Conservation (phyloP, 2,329 filamentous ascomycete genomes). For the Arthrobotrys musiformis region DNA sequence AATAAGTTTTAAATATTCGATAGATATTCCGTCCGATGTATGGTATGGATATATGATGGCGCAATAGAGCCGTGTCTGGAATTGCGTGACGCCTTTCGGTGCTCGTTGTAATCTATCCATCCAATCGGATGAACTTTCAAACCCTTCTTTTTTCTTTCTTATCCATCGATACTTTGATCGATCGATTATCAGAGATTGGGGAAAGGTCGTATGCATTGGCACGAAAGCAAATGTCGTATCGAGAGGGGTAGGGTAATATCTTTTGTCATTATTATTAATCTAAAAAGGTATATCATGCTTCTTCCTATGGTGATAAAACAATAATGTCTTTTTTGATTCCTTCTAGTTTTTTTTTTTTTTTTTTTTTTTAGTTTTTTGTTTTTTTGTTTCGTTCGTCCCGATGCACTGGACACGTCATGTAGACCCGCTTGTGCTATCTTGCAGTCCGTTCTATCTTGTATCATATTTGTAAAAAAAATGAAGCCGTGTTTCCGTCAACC, state of each 20-base stretch:
- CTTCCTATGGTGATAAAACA: no score
- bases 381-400: background rate
- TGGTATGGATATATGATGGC: no score
- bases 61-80: no score
- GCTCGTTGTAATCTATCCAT: no score
- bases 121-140: background rate
- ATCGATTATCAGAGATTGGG: no score
- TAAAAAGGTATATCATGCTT: no score
- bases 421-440: conserved; percentile 12
- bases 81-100: background rate
- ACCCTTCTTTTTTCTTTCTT: background rate
- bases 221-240: background rate
- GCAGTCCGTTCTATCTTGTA: background rate
- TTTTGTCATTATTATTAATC: conserved; percentile 25
- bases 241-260: background rate
- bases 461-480: background rate
- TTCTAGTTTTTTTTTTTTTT: background rate
- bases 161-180: no score
- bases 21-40: no score
- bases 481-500: background rate
- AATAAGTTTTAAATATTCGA: no score
- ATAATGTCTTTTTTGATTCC: background rate
- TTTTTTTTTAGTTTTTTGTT: background rate
- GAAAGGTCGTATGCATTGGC: no score
- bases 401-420: conserved; percentile 16